Evolutionary conservation across 2,329 filamentous ascomycete genomes (phyloP).

Genomic region (Phaeosphaeria sp.): DNA sequence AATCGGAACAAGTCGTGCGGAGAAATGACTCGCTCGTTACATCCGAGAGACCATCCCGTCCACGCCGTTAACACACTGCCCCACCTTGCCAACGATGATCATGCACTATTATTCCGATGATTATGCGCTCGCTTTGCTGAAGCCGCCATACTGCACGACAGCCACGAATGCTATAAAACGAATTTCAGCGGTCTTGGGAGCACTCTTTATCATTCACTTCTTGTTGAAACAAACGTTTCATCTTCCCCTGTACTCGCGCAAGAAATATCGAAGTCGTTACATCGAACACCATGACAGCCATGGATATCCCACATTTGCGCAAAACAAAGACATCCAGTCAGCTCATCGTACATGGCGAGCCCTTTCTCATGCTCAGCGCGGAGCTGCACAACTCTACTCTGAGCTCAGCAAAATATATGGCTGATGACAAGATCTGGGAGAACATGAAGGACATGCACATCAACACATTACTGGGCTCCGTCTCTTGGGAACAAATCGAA

Average conservation of each 20-base stretch:
- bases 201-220: too few species aligned
- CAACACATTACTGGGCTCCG: constrained; percentile 55
- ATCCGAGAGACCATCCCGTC: too few species aligned
- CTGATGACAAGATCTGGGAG: constrained; percentile 48
- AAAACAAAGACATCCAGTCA: constrained; percentile 41
- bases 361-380: constrained; percentile 54
- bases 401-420: constrained; percentile 55
- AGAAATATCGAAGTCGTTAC: background rate
- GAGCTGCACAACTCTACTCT: constrained; percentile 59
- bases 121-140: too few species aligned
- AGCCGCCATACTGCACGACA: too few species aligned
- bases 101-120: too few species aligned
- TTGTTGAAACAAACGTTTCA: too few species aligned
- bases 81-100: too few species aligned
- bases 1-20: too few species aligned
- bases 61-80: too few species aligned
- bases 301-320: constrained; percentile 28
- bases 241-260: background rate
- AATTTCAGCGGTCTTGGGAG: too few species aligned
- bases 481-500: constrained; percentile 58
- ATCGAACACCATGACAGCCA: constrained; percentile 6
- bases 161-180: too few species aligned
- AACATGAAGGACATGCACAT: constrained; percentile 51
- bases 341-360: constrained; percentile 54
- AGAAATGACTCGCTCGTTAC: too few species aligned